phyloP scores from a whole-genome alignment of 2,329 filamentous ascomycete species.

The Sporothrix phasma region DNA sequence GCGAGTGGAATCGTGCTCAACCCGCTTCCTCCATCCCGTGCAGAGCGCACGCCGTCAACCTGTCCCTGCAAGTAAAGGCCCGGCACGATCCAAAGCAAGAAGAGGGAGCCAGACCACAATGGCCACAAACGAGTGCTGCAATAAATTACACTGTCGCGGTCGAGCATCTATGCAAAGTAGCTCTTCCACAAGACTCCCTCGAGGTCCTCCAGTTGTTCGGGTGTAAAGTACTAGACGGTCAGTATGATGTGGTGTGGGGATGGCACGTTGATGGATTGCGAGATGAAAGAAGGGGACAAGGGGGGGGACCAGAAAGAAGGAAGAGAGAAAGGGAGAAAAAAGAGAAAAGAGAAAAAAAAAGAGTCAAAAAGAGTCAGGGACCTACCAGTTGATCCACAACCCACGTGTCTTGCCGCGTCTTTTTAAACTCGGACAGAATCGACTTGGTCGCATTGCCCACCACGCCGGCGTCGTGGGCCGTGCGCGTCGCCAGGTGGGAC shows the following conservation, averaged over 20 bases:
- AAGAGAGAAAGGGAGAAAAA: no score
- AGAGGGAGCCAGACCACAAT: neutral
- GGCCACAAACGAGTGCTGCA: neutral
- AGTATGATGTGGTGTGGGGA: no score
- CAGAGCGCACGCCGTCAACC: no score
- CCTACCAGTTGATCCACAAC: slow-evolving; percentile 89
- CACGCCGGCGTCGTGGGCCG: slow-evolving; percentile 79
- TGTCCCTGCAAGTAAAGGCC: no score
- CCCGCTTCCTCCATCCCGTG: neutral
- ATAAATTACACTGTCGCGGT: no score
- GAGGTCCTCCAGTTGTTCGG: slow-evolving; percentile 87
- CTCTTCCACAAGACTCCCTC: slow-evolving; percentile 99
- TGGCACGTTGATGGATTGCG: no score
- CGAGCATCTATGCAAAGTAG: slow-evolving; percentile 66
- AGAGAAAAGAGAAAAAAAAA: no score
- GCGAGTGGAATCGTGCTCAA: neutral
- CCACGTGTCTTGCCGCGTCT: slow-evolving; percentile 98
- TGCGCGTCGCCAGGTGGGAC: slow-evolving; percentile 71
- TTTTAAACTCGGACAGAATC: slow-evolving; percentile 95
- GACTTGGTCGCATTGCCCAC: slow-evolving; percentile 94
- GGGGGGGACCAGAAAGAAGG: no score
- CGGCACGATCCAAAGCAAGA: neutral
- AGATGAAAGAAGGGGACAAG: neutral
- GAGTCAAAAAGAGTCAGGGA: no score
- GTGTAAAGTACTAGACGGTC: slow-evolving; percentile 59